Evolutionary conservation across 2,329 filamentous ascomycete species (phyloP).

Genomic region (Diplodia mutila): DNA sequence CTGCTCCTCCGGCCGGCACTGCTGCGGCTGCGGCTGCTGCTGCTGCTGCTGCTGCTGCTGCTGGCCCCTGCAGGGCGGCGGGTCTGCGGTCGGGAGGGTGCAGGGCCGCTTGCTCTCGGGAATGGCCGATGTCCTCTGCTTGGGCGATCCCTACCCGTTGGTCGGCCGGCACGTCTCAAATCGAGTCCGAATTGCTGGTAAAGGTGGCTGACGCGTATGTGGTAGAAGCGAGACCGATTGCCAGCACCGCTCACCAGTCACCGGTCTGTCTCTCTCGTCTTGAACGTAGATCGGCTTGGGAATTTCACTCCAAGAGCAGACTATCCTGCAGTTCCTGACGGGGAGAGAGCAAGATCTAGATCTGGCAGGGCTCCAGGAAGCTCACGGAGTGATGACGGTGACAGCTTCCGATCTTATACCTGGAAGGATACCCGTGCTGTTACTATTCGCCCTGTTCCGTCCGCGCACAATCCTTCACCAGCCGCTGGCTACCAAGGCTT

Average conservation of each 20-base stretch:
- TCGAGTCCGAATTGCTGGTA: not conserved
- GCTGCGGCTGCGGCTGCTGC: no score
- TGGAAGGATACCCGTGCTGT: not conserved
- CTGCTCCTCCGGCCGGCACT: not conserved
- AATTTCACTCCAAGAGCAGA: not conserved
- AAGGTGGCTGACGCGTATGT: not conserved
- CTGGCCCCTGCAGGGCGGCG: slow-evolving; percentile 10
- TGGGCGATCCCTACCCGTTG: slow-evolving; percentile 1
- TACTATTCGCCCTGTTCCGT: slow-evolving; percentile 5
- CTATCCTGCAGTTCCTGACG: no score
- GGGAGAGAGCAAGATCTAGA: slow-evolving; percentile 3
- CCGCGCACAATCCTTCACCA: not conserved
- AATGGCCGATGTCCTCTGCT: not conserved
- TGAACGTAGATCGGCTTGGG: not conserved
- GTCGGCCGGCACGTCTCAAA: not conserved
- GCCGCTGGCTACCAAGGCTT: slow-evolving; percentile 10
- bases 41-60: not conserved
- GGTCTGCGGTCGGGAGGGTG: slow-evolving; percentile 17
- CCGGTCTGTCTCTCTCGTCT: not conserved
- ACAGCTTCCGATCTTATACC: slow-evolving; percentile 17
- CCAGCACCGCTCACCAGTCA: not conserved
- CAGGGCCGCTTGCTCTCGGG: slow-evolving; percentile 12
- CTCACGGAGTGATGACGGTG: slow-evolving; percentile 3
- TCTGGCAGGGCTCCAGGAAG: not conserved
- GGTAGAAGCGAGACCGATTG: not conserved